Percentiles rank a stretch among this genome's conserved stretches.
Evolutionary conservation across 2,329 filamentous ascomycete species (phyloP).

Genomic region (Pseudogymnoascus sp.): DNA sequence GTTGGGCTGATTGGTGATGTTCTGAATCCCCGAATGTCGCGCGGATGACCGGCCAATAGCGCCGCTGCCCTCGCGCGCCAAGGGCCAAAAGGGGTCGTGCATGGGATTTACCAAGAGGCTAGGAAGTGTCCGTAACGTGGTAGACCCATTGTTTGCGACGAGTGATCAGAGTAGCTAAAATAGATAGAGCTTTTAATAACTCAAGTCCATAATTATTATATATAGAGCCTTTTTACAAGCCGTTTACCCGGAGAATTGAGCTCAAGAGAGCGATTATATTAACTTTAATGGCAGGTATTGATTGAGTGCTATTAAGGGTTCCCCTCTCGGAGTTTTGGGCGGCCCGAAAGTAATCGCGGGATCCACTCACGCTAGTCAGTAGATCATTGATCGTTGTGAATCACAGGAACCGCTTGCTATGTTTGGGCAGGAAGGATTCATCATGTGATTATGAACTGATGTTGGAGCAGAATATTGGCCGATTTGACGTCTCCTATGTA

Average conservation of each 20-base stretch:
- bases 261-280: neutral
- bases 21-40: neutral
- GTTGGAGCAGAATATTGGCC: no score
- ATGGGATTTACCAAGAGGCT: neutral
- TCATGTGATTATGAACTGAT: neutral
- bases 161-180: neutral
- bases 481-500: neutral
- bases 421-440: neutral
- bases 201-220: neutral
- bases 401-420: neutral
- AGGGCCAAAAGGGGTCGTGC: neutral
- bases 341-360: neutral
- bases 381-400: neutral
- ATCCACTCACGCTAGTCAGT: neutral
- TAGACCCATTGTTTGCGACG: neutral
- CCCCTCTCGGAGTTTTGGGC: neutral
- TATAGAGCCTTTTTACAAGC: no score
- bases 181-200: neutral
- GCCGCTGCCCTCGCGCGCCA: neutral
- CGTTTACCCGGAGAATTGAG: neutral
- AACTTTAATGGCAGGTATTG: neutral
- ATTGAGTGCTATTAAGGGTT: neutral
- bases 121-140: neutral
- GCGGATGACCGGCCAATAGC: neutral
- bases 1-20: neutral